These are phyloP conservation scores for Diaporthe sp. DNA, from an alignment of 2,329 filamentous ascomycete genomes.

Conservation along the genomic window DNA sequence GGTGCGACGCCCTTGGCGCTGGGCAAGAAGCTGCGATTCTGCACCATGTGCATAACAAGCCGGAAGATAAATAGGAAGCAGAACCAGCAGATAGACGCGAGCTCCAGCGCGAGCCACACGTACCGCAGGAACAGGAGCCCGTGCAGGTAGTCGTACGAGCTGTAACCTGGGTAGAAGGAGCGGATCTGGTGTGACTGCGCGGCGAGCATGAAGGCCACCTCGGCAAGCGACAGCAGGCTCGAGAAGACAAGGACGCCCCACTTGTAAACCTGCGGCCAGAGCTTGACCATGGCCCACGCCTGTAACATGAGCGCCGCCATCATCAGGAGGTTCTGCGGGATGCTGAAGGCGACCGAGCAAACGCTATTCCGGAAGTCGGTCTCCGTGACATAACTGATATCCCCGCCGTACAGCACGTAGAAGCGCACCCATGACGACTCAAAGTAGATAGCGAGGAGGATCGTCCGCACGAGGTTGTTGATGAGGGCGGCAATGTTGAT, in stretches of 20 bases:
- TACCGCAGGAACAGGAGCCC: conserved; percentile 50
- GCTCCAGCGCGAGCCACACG: conserved; percentile 46
- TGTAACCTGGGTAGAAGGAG: conserved; percentile 40
- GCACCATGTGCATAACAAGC: conserved; percentile 58
- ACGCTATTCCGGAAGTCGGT: conserved; percentile 50
- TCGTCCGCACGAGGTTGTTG: conserved; percentile 68
- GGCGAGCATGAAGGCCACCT: conserved; percentile 46
- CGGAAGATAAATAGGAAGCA: conserved; percentile 66
- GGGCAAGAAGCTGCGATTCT: conserved; percentile 59
- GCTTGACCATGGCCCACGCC: conserved; percentile 61
- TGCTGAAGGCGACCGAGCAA: conserved; percentile 52
- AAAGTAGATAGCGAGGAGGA: conserved; percentile 68
- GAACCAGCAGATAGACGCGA: conserved; percentile 56
- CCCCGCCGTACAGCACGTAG: conserved; percentile 67
- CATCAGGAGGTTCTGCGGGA: conserved; percentile 57
- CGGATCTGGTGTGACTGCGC: conserved; percentile 50
- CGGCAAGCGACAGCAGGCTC: conserved; percentile 43
- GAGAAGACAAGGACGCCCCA: conserved; percentile 45
- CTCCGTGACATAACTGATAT: conserved; percentile 60
- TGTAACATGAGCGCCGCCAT: conserved; percentile 61
- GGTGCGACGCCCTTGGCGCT: conserved; percentile 54
- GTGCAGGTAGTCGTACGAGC: conserved; percentile 6
- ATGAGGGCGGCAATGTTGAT: conserved; percentile 72
- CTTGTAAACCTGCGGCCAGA: conserved; percentile 55
- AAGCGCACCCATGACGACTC: conserved; percentile 69